Evolutionary conservation across 495 filamentous ascomycete species (phyloP), one percentile per base, ranked within the genome.

Genomic region (Aspergillus kassunensis): DNA sequence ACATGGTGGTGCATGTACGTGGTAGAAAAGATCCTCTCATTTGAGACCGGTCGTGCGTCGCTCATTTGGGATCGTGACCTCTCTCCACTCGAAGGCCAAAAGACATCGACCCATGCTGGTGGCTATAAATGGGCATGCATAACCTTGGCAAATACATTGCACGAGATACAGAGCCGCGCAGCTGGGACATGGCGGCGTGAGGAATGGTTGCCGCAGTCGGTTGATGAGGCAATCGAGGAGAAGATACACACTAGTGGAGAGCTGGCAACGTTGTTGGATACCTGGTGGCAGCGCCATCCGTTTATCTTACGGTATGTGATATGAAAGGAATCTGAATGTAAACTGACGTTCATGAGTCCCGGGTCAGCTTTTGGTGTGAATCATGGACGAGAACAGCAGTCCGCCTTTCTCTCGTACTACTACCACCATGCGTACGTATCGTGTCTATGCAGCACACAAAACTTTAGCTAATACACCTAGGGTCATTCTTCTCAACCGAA

Each of bases 1-100:
- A 51, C 48, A 15, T 51, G 48, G 48, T 51, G 48, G 36, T 42
- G 48, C 19, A 31, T 51, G 36, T 51, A 51, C 27, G 48, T 51
- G 15, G 42, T 51, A 12, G 48, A 51, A 11, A 27, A 27, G n/a
- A 42, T 51, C n/a, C 48, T 51, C 11, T 23, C 48, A 2, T 51
- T 51, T 24, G 48, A 51, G 20, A 42, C 36, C 27, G 48, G 48
- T 8, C 48, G 48, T 30, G 36, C 48, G 1, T 51, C 36, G n/a
- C 42, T 24, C 16, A 51, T 51, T 13, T 51, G 23, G 24, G 48
- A 42, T 19, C 35, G 48, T 9, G 48, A 51, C 3, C 25, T 51
- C 4, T 51, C 24, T 27, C 24, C 18, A 9, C 15, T 6, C 23
- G 23, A 9, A 19, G 10, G 15, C 1, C 21, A 13, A 7, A 10